These are phyloP conservation scores for Myxozyma melibiosi DNA, from an alignment of 805 yeast species.

Conservation along the genomic window DNA sequence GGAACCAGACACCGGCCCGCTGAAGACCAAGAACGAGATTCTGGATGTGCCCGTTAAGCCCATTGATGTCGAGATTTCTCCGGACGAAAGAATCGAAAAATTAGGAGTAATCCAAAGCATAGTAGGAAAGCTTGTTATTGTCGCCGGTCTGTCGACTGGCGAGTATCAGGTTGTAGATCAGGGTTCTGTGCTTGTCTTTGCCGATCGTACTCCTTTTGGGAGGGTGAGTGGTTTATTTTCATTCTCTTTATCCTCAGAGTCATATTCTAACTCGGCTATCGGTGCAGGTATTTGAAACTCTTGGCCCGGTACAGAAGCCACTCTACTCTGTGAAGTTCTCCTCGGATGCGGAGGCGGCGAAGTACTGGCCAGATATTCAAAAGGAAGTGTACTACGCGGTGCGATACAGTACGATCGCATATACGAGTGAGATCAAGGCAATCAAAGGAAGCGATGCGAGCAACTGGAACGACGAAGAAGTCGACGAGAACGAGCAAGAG, in stretches of 20 bases:
- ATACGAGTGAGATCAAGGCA: slow-evolving; percentile 69
- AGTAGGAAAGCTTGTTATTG: slow-evolving; percentile 70
- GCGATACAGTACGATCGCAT: slow-evolving; percentile 74
- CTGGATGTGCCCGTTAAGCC: slow-evolving; percentile 65
- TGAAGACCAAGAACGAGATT: slow-evolving; percentile 76
- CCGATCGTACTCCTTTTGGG: slow-evolving; percentile 71
- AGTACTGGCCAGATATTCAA: slow-evolving; percentile 49
- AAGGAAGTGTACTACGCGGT: slow-evolving; percentile 72
- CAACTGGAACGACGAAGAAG: slow-evolving; percentile 90
- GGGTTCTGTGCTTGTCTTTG: slow-evolving; percentile 70
- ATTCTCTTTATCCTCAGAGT: not conserved
- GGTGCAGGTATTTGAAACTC: slow-evolving; percentile 59
- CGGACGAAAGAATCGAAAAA: slow-evolving; percentile 65
- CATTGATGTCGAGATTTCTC: slow-evolving; percentile 62
- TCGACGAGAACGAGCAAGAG: slow-evolving; percentile 75
- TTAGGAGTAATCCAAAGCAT: slow-evolving; percentile 70
- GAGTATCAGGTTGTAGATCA: slow-evolving; percentile 83
- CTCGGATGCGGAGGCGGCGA: slow-evolving; percentile 51
- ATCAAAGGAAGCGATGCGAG: slow-evolving; percentile 92
- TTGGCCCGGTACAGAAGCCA: slow-evolving; percentile 85
- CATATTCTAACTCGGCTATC: not conserved
- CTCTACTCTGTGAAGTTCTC: slow-evolving; percentile 74
- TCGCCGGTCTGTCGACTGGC: slow-evolving; percentile 75
- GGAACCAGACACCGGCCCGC: slow-evolving; percentile 56
- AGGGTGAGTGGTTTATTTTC: slow-evolving; percentile 65